Conservation (phyloP, 1,139 yeast species). For the Debaryomyces nepalensis region DNA sequence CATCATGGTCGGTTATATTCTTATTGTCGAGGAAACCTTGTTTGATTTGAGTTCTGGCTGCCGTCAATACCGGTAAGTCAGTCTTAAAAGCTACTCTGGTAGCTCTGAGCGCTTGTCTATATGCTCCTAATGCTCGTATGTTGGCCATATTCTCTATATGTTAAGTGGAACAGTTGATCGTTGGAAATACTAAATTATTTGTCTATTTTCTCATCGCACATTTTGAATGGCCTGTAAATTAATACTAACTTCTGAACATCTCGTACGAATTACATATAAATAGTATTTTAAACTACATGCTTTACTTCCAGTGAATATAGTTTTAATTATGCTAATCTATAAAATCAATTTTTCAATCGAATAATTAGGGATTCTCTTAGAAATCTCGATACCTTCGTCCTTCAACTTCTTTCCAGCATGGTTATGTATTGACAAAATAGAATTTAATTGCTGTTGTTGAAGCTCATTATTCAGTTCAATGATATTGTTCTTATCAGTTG, state of each 20-base stretch:
- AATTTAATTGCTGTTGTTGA: slow-evolving; percentile 40
- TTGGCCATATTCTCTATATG: neutral
- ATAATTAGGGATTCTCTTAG: slow-evolving; percentile 52
- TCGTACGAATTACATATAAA: no score
- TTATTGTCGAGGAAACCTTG: slow-evolving; percentile 55
- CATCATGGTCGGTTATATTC: slow-evolving; percentile 32
- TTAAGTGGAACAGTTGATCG: neutral
- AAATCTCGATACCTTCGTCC: slow-evolving; percentile 36
- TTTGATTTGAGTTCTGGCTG: slow-evolving; percentile 70
- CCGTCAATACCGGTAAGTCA: slow-evolving; percentile 56
- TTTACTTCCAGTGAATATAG: neutral
- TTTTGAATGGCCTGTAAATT: no score
- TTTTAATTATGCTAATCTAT: slow-evolving; percentile 23
- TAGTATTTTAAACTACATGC: neutral
- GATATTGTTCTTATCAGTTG: slow-evolving; percentile 19
- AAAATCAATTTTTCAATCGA: slow-evolving; percentile 55
- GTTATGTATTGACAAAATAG: slow-evolving; percentile 43
- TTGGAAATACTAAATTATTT: slow-evolving; percentile 5
- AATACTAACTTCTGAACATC: no score
- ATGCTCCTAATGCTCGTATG: slow-evolving; percentile 53
- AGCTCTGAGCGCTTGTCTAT: slow-evolving; percentile 73
- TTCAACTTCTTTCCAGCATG: slow-evolving; percentile 33
- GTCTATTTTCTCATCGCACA: slow-evolving; percentile 9
- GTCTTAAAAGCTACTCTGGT: slow-evolving; percentile 67
- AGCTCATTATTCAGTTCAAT: slow-evolving; percentile 24